Evolutionary conservation across 306 rosid species (phyloP).

Genomic region (Cicer bijugum): DNA sequence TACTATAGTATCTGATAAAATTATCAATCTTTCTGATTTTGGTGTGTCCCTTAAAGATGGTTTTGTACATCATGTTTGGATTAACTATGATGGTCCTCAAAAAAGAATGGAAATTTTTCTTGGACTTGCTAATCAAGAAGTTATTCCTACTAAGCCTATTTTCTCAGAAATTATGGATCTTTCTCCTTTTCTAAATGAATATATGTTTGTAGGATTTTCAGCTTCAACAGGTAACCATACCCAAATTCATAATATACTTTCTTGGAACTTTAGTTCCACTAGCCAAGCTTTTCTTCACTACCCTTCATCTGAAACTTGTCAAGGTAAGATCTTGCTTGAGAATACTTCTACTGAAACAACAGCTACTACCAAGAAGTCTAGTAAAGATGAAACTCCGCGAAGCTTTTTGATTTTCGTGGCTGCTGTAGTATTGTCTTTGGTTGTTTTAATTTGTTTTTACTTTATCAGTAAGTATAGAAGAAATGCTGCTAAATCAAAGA

Average conservation of each 20-base stretch:
- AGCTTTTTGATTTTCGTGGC: slow-evolving; percentile 65
- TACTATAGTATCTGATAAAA: slow-evolving; percentile 56
- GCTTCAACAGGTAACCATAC: slow-evolving; percentile 80
- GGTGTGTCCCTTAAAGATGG: slow-evolving; percentile 61
- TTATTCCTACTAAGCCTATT: slow-evolving; percentile 56
- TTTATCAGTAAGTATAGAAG: slow-evolving; percentile 46
- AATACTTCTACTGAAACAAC: slow-evolving; percentile 14
- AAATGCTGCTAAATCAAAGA: slow-evolving; percentile 41
- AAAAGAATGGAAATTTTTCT: slow-evolving; percentile 67
- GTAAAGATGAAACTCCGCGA: slow-evolving; percentile 42
- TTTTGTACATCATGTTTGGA: slow-evolving; percentile 54
- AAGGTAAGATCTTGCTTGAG: slow-evolving; percentile 58
- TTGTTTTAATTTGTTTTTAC: slow-evolving; percentile 51
- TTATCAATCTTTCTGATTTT: slow-evolving; percentile 61
- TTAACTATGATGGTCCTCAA: slow-evolving; percentile 59
- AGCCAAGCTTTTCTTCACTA: slow-evolving; percentile 69
- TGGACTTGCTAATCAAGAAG: slow-evolving; percentile 47
- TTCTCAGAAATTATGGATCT: slow-evolving; percentile 56
- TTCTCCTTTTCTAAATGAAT: slow-evolving; percentile 60
- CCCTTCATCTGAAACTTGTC: slow-evolving; percentile 67
- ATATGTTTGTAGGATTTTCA: slow-evolving; percentile 86
- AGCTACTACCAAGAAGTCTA: slow-evolving; percentile 18
- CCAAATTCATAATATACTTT: slow-evolving; percentile 70
- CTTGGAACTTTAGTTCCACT: slow-evolving; percentile 72
- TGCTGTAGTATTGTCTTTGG: slow-evolving; percentile 53